Evolutionary conservation across 495 filamentous ascomycete species (phyloP).

Genomic region (Talaromyces proteolyticus): DNA sequence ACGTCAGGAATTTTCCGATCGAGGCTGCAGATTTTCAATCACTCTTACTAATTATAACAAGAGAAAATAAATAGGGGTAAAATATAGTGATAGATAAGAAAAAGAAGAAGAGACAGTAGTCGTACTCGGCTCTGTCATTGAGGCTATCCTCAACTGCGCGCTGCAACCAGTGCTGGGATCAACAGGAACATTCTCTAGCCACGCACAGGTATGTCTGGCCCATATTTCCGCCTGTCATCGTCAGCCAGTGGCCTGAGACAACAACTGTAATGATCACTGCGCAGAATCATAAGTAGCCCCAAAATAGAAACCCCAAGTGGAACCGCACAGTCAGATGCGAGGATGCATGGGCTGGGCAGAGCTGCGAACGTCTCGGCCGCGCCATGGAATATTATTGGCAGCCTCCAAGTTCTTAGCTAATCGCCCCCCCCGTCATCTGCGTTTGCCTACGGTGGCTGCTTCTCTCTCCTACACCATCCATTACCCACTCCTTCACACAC

Average conservation of each 20-base stretch:
- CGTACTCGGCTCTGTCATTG: too few relatives aligned
- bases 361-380: not conserved
- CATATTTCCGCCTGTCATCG: too few relatives aligned
- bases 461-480: not conserved
- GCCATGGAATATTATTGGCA: not conserved
- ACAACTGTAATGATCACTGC: not conserved
- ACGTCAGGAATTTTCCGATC: not conserved
- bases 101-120: too few relatives aligned
- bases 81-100: too few relatives aligned
- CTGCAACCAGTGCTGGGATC: too few relatives aligned
- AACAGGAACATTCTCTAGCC: too few relatives aligned
- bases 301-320: not conserved
- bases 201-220: too few relatives aligned
- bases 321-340: not conserved
- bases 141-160: too few relatives aligned
- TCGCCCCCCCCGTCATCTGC: not conserved
- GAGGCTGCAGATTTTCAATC: too few relatives aligned
- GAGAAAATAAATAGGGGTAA: too few relatives aligned
- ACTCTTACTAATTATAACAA: too few relatives aligned
- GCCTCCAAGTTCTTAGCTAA: not conserved
- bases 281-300: not conserved
- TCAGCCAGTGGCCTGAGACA: not conserved
- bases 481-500: not conserved
- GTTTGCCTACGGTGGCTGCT: not conserved
- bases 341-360: not conserved